These are phyloP conservation scores for Penicillium cinerascens DNA, from an alignment of 495 filamentous ascomycete species.

Conservation along the genomic window DNA sequence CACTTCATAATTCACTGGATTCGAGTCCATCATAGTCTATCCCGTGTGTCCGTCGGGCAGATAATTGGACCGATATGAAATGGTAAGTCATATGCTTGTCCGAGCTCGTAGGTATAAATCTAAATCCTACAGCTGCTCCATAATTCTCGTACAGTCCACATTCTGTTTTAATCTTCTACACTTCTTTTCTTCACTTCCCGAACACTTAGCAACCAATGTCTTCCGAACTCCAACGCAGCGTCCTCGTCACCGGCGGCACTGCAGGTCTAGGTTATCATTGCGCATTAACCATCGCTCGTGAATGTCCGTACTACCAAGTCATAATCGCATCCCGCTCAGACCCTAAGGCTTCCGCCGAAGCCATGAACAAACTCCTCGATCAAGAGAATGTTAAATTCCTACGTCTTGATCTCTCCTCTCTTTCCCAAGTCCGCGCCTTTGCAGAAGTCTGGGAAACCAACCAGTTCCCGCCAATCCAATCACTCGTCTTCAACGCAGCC, in stretches of 20 bases:
- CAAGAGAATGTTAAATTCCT: conserved; percentile 39
- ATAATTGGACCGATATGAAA: too few relatives aligned
- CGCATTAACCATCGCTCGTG: conserved; percentile 29
- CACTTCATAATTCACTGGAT: background rate
- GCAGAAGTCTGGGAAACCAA: conserved; percentile 35
- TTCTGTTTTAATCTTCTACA: background rate
- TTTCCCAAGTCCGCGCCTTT: conserved; percentile 37
- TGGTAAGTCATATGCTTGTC: too few relatives aligned
- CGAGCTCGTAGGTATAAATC: too few relatives aligned
- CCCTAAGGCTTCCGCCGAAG: conserved; percentile 34
- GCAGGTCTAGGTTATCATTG: conserved; percentile 33
- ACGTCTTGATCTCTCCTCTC: conserved; percentile 37
- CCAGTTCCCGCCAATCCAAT: conserved; percentile 39
- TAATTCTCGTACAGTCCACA: background rate
- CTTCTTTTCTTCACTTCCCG: background rate
- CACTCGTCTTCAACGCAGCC: conserved; percentile 47
- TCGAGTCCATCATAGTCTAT: too few relatives aligned
- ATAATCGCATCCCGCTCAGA: conserved; percentile 42
- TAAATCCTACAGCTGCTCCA: too few relatives aligned
- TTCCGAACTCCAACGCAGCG: conserved; percentile 16
- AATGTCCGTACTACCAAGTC: conserved; percentile 30
- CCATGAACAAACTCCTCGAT: conserved; percentile 26
- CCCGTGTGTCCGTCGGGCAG: too few relatives aligned
- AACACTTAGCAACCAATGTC: background rate
- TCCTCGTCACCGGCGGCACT: conserved; percentile 50